A percentile compares a stretch with the other conserved stretches of the same genome.
phyloP scores from a whole-genome alignment of 306 rosid genomes.

The Citrullus mucosospermus region DNA sequence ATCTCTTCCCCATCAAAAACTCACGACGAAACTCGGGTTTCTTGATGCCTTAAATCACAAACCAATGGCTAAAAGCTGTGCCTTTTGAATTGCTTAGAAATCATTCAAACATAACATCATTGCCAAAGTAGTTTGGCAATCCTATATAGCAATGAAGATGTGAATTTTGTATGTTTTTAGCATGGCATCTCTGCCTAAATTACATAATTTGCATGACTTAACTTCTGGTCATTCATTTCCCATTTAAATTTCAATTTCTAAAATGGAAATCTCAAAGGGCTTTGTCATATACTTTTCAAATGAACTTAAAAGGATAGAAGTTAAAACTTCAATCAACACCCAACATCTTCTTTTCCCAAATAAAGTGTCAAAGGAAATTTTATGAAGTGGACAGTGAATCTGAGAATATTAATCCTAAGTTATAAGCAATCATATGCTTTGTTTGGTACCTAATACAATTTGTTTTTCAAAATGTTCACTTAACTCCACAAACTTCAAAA shows the following conservation, averaged over 20 bases:
- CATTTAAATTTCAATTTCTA: neutral
- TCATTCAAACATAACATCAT: neutral
- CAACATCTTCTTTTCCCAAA: neutral
- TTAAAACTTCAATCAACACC: neutral
- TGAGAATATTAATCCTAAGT: neutral
- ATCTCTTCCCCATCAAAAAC: neutral
- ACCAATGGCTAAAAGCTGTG: neutral
- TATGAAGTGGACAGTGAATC: neutral
- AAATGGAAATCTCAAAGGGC: neutral
- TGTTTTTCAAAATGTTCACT: neutral
- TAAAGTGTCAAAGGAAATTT: neutral
- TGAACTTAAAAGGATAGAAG: neutral
- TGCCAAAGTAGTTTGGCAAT: neutral
- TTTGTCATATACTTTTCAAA: neutral
- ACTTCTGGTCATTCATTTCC: conserved; percentile 2
- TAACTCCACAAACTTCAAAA: neutral
- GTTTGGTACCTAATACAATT: neutral
- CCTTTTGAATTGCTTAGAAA: neutral
- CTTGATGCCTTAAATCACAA: neutral
- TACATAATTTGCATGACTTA: conserved; percentile 2
- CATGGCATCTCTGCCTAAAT: neutral
- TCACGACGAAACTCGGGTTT: neutral
- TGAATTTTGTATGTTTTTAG: neutral
- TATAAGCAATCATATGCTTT: neutral
- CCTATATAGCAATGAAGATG: neutral